These are phyloP conservation scores for Pisolithus albus DNA, from an alignment of 768 basidiomycete species.

Conservation along the genomic window DNA sequence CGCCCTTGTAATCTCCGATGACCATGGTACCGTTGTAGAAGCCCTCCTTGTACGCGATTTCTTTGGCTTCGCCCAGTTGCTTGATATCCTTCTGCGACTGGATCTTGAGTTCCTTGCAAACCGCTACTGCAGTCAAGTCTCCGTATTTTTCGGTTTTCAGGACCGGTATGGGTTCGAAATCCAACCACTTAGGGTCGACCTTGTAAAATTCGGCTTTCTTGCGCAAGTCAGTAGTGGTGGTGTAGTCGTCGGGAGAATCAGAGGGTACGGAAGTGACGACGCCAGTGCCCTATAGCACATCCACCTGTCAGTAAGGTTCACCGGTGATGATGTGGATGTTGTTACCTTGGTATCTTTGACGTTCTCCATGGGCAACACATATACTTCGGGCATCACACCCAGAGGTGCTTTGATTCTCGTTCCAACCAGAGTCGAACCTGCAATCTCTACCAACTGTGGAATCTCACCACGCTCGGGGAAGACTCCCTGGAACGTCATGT, in stretches of 20 bases:
- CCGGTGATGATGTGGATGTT: background rate
- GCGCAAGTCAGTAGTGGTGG: slow-evolving; percentile 81
- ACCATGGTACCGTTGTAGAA: slow-evolving; percentile 93
- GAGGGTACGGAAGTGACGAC: slow-evolving; percentile 98
- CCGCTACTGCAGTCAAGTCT: slow-evolving; percentile 75
- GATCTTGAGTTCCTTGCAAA: slow-evolving; percentile 88
- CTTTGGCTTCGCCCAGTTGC: slow-evolving; percentile 93
- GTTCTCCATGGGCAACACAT: slow-evolving; percentile 98
- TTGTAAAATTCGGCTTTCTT: slow-evolving; percentile 98
- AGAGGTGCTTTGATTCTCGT: slow-evolving; percentile 88
- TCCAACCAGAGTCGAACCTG: slow-evolving; percentile 76
- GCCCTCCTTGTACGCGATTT: slow-evolving; percentile 96
- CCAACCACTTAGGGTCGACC: slow-evolving; percentile 83
- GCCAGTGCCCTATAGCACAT: slow-evolving; percentile 71
- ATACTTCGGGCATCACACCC: slow-evolving; percentile 75
- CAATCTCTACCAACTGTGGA: slow-evolving; percentile 67
- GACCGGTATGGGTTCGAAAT: slow-evolving; percentile 81
- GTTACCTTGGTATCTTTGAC: slow-evolving; percentile 86
- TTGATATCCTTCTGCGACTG: slow-evolving; percentile 92
- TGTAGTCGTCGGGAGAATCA: slow-evolving; percentile 96
- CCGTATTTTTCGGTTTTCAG: slow-evolving; percentile 89
- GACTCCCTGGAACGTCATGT: slow-evolving; percentile 94
- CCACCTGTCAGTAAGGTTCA: slow-evolving; percentile 1
- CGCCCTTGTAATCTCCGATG: slow-evolving; percentile 85
- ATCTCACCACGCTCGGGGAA: slow-evolving; percentile 66